These are phyloP conservation scores for Candida mattraensis DNA, from an alignment of 805 yeast species.

Conservation along the genomic window DNA sequence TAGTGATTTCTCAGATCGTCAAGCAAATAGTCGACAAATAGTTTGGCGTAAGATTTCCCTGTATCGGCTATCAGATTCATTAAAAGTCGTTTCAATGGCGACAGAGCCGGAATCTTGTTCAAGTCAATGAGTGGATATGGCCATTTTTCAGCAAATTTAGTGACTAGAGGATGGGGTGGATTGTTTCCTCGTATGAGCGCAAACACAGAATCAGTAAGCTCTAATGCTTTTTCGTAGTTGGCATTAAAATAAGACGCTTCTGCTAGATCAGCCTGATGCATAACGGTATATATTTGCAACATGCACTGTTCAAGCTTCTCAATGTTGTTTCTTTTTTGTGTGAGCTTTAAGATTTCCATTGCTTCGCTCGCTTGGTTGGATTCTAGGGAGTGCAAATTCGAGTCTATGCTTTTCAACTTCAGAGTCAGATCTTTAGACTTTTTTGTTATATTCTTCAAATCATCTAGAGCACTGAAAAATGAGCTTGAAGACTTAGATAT, in stretches of 20 bases:
- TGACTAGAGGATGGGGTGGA: slow-evolving; percentile 28
- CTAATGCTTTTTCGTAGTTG: slow-evolving; percentile 54
- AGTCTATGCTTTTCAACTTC: slow-evolving; percentile 46
- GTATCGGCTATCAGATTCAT: slow-evolving; percentile 58
- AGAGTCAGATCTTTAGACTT: slow-evolving; percentile 53
- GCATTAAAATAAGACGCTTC: slow-evolving; percentile 45
- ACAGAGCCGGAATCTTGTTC: slow-evolving; percentile 49
- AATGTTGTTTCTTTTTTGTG: slow-evolving; percentile 57
- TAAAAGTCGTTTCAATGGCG: slow-evolving; percentile 51
- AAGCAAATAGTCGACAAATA: slow-evolving; percentile 55
- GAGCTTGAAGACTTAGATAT: slow-evolving; percentile 82
- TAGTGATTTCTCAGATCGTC: slow-evolving; percentile 63
- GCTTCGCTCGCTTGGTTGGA: slow-evolving; percentile 51
- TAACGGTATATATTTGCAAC: slow-evolving; percentile 49
- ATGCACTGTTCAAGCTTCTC: slow-evolving; percentile 63
- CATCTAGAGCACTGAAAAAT: slow-evolving; percentile 82
- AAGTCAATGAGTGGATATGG: slow-evolving; percentile 44
- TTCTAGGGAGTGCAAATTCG: slow-evolving; percentile 47
- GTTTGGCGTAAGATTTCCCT: slow-evolving; percentile 63
- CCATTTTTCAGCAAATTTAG: slow-evolving; percentile 39
- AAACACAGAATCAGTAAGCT: slow-evolving; percentile 57
- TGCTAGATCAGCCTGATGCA: slow-evolving; percentile 48
- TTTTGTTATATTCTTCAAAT: slow-evolving; percentile 61
- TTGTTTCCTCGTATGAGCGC: slow-evolving; percentile 55
- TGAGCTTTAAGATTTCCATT: slow-evolving; percentile 46